Evolutionary conservation across 2,329 filamentous ascomycete species (phyloP).

Genomic region (Sporothrix humicola): DNA sequence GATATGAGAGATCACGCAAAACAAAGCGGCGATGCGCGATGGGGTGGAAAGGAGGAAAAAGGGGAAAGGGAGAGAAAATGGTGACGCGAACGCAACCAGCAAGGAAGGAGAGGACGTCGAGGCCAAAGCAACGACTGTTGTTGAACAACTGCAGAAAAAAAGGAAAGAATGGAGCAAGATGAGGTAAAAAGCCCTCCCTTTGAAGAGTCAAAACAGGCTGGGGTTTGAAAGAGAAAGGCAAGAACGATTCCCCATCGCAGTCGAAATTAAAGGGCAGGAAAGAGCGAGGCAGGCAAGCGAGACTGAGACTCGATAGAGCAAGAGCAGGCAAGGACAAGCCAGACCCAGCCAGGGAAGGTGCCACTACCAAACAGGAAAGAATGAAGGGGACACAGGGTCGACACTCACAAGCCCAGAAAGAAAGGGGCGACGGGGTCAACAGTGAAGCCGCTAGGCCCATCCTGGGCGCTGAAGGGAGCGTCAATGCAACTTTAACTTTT

Average conservation of each 20-base stretch:
- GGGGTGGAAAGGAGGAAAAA: neutral
- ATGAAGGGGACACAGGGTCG: neutral
- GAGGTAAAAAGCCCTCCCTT: conserved; percentile 10
- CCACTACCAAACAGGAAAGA: conserved; percentile 23
- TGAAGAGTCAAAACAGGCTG: neutral
- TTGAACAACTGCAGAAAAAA: neutral
- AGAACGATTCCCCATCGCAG: neutral
- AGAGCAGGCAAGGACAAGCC: neutral
- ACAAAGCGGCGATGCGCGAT: conserved; percentile 17
- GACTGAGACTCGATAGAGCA: neutral
- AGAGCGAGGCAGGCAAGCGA: conserved; percentile 8
- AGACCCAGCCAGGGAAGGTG: neutral
- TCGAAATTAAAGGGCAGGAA: conserved; percentile 9
- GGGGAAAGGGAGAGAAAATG: neutral
- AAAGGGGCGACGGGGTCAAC: conserved; percentile 14
- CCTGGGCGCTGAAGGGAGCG: conserved; percentile 13
- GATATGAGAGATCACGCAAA: neutral
- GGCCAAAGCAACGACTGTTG: conserved; percentile 13
- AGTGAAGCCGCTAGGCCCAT: conserved; percentile 27
- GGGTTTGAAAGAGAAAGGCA: neutral
- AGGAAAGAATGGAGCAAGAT: conserved; percentile 14
- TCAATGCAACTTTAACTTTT: conserved; percentile 25
- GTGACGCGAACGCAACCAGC: neutral
- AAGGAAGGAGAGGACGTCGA: conserved; percentile 25
- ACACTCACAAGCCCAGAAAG: neutral